These are phyloP conservation scores for Apiospora phragmitis DNA, from an alignment of 2,329 filamentous ascomycete genomes.

Conservation along the genomic window DNA sequence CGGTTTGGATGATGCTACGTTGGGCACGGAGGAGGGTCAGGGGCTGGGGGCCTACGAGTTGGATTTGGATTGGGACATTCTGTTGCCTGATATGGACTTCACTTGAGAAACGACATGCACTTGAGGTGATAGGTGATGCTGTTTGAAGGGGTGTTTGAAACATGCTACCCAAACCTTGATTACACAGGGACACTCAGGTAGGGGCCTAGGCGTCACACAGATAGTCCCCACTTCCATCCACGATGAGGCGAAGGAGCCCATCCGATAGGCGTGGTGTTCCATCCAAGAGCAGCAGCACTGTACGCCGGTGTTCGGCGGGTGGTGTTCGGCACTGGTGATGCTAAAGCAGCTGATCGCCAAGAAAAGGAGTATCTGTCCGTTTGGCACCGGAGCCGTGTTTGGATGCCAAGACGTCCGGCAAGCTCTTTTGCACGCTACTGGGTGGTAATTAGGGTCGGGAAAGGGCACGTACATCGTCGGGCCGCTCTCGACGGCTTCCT, in stretches of 20 bases:
- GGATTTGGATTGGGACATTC: slow-evolving; percentile 29
- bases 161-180: background rate
- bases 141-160: background rate
- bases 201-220: background rate
- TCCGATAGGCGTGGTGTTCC: background rate
- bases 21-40: background rate
- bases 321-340: background rate
- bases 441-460: background rate
- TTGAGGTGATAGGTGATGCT: background rate
- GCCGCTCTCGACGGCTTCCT: background rate
- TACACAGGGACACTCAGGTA: background rate
- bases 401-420: background rate
- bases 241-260: background rate
- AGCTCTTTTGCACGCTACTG: background rate
- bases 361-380: background rate
- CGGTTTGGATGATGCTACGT: too few relatives aligned
- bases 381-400: background rate
- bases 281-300: background rate
- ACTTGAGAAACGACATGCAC: slow-evolving; percentile 8
- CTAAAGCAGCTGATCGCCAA: background rate
- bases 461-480: background rate
- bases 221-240: background rate
- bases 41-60: slow-evolving; percentile 17
- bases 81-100: slow-evolving; percentile 24
- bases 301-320: background rate